Conservation (phyloP, 345 rosid species). For the Salix arbutifolia region DNA sequence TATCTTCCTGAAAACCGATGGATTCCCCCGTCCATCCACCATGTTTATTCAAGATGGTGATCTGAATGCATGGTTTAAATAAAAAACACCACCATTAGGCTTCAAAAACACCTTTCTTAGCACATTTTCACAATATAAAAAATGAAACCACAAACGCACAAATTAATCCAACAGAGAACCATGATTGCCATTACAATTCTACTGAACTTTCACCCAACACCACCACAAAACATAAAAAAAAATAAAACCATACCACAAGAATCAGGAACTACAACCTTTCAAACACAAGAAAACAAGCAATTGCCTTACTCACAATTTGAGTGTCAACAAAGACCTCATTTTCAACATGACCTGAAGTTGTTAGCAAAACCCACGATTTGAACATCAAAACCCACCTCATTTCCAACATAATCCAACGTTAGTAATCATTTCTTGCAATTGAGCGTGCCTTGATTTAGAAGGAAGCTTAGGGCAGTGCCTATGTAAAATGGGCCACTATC, state of each 20-base stretch:
- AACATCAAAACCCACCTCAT: background rate
- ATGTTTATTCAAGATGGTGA: conserved; percentile 25
- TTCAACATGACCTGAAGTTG: background rate
- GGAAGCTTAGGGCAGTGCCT: too few species aligned
- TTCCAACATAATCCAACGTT: background rate
- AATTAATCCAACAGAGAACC: background rate
- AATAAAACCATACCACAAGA: background rate
- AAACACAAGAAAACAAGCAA: too few species aligned
- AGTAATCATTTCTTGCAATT: background rate
- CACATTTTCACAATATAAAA: background rate
- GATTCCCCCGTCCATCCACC: conserved; percentile 59
- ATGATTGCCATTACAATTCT: background rate
- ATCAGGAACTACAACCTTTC: background rate
- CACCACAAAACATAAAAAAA: background rate
- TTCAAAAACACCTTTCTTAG: background rate
- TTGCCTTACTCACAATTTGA: too few species aligned
- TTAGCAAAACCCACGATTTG: background rate
- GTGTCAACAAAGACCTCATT: too few species aligned
- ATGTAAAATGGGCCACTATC: too few species aligned
- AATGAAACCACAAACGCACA: background rate
- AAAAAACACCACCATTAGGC: background rate
- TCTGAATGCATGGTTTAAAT: background rate
- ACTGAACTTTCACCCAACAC: background rate
- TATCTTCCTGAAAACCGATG: conserved; percentile 52
- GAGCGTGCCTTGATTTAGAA: too few species aligned